Evolutionary conservation across 257 asterid species (phyloP).

Genomic region (Solanum piurae): DNA sequence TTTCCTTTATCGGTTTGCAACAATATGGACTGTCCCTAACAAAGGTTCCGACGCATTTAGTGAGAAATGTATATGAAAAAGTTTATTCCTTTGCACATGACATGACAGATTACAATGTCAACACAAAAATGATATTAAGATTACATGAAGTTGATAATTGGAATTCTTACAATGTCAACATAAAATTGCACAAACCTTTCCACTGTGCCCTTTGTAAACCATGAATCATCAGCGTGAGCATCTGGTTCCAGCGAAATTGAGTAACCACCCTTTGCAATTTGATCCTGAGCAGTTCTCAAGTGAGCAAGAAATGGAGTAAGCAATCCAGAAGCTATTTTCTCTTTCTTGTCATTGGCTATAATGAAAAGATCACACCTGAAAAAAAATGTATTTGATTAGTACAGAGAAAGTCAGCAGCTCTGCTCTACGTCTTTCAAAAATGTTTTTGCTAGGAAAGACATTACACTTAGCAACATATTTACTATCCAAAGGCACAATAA

Average conservation of each 20-base stretch:
- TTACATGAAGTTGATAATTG: background rate
- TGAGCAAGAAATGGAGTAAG: slow-evolving; percentile 87
- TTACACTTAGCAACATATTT: background rate
- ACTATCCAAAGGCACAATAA: background rate
- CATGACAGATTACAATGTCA: background rate
- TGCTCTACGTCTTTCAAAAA: background rate
- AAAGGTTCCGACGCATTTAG: background rate
- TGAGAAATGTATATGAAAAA: background rate
- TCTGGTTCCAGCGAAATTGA: slow-evolving; percentile 74
- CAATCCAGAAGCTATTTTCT: slow-evolving; percentile 92
- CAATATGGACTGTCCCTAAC: background rate
- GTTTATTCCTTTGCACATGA: background rate
- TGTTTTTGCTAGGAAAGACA: background rate
- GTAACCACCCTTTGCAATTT: slow-evolving; percentile 84
- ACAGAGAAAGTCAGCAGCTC: background rate
- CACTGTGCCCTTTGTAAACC: slow-evolving; percentile 95
- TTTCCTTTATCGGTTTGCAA: background rate
- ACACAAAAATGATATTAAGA: background rate
- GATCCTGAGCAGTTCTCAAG: slow-evolving; percentile 82
- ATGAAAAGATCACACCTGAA: slow-evolving; percentile 66
- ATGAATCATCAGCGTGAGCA: slow-evolving; percentile 36
- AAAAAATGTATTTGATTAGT: background rate
- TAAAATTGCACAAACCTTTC: slow-evolving; percentile 55
- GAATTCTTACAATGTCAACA: background rate
- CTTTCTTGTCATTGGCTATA: slow-evolving; percentile 77